Conservation (phyloP, 768 basidiomycete species). For the Lactifluus piperatus region DNA sequence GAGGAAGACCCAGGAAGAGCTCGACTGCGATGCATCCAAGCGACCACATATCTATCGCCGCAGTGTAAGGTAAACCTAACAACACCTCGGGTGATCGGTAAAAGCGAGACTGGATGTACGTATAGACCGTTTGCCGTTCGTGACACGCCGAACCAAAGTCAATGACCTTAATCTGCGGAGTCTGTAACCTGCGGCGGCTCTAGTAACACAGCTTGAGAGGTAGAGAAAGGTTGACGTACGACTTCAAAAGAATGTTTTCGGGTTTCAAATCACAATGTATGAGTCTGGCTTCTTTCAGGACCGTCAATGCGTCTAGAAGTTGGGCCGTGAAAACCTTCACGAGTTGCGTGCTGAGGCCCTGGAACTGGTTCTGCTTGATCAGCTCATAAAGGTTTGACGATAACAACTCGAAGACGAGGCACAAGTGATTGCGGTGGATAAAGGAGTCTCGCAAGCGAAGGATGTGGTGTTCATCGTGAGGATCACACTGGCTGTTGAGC, state of each 20-base stretch:
- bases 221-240: slow-evolving; percentile 41
- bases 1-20: slow-evolving; percentile 88
- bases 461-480: slow-evolving; percentile 93
- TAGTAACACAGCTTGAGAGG: slow-evolving; percentile 2
- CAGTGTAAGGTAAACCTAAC: slow-evolving; percentile 87
- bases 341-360: slow-evolving; percentile 90
- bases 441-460: slow-evolving; percentile 92
- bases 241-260: slow-evolving; percentile 95
- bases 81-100: slow-evolving; percentile 98
- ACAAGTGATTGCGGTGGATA: slow-evolving; percentile 92
- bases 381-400: slow-evolving; percentile 98
- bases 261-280: slow-evolving; percentile 99
- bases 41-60: slow-evolving; percentile 99
- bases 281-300: slow-evolving; percentile 89
- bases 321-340: slow-evolving; percentile 99
- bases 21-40: slow-evolving; percentile 98
- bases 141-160: slow-evolving; percentile 99
- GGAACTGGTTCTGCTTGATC: slow-evolving; percentile 99
- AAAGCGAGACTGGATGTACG: slow-evolving; percentile 98
- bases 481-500: slow-evolving; percentile 93
- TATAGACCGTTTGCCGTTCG: slow-evolving; percentile 99
- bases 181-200: slow-evolving; percentile 60
- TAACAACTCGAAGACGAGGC: slow-evolving; percentile 94
- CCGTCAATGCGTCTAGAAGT: slow-evolving; percentile 81
- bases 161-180: slow-evolving; percentile 97